These are phyloP conservation scores for Chrysoporthe puriensis DNA, from an alignment of 2,329 filamentous ascomycete species.

Conservation along the genomic window DNA sequence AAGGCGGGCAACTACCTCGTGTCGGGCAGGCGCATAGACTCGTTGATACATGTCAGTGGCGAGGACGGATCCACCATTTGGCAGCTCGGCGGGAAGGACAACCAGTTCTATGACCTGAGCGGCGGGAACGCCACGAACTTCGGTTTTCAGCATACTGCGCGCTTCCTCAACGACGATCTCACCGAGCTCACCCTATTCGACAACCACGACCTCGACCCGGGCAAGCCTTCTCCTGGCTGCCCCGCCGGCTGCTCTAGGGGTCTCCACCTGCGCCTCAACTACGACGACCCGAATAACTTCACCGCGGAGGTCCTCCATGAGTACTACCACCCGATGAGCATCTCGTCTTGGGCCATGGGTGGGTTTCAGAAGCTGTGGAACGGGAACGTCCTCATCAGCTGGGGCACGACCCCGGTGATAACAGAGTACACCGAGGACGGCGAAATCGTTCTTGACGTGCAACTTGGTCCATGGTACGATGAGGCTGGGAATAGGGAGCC, in stretches of 20 bases:
- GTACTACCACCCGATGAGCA: conserved; percentile 40
- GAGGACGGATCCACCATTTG: conserved; percentile 53
- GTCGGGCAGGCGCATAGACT: conserved; percentile 48
- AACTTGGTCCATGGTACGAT: conserved; percentile 39
- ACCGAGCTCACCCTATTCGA: conserved; percentile 51
- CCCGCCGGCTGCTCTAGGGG: conserved; percentile 30
- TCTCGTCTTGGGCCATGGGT: conserved; percentile 28
- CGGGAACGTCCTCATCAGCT: conserved; percentile 48
- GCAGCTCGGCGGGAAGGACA: conserved; percentile 55
- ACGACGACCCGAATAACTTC: conserved; percentile 40
- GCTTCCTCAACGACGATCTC: conserved; percentile 40
- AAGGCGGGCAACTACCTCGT: conserved; percentile 55
- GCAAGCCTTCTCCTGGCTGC: conserved; percentile 25
- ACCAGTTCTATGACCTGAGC: conserved; percentile 45
- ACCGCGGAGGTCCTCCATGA: conserved; percentile 47
- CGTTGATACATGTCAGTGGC: conserved; percentile 44
- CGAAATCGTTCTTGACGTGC: conserved; percentile 45
- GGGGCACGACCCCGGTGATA: conserved; percentile 50
- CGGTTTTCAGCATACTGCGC: conserved; percentile 54
- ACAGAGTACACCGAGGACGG: conserved; percentile 49
- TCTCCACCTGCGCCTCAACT: conserved; percentile 38
- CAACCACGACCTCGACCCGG: conserved; percentile 43
- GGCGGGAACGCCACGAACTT: conserved; percentile 43
- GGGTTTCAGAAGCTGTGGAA: conserved; percentile 27
- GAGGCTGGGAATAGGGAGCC: conserved; percentile 21